A percentile compares a stretch with the other conserved stretches of the same genome.
Evolutionary conservation across 1,139 yeast species (phyloP).

Genomic region (Eremothecium coryli): DNA sequence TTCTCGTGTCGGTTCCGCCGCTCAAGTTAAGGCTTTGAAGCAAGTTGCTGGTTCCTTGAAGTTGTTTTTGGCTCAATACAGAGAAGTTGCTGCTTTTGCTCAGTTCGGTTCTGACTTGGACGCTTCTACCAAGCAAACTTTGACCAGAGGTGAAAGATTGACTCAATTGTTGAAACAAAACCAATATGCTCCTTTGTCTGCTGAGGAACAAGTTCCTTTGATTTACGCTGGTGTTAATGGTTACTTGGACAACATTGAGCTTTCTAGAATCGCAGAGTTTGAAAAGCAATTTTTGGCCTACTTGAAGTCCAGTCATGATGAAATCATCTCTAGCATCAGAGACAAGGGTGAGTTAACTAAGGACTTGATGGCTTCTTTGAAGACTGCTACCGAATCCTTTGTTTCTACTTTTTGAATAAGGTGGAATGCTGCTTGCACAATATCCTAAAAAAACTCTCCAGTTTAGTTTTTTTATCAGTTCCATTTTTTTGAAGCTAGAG

Average conservation of each 20-base stretch:
- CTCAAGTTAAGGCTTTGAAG: slow-evolving; percentile 99
- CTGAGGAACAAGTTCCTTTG: slow-evolving; percentile 98
- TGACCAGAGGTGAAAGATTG: slow-evolving; percentile 99
- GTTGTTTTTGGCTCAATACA: slow-evolving; percentile 99
- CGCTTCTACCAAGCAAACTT: slow-evolving; percentile 99
- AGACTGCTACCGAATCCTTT: slow-evolving; percentile 85
- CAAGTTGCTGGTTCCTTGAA: slow-evolving; percentile 99
- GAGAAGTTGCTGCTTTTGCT: slow-evolving; percentile 99
- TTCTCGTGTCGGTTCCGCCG: slow-evolving; percentile 99
- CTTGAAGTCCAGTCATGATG: slow-evolving; percentile 85
- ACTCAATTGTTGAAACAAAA: slow-evolving; percentile 97
- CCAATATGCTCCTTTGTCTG: slow-evolving; percentile 94
- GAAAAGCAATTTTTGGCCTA: slow-evolving; percentile 87
- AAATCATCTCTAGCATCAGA: slow-evolving; percentile 73
- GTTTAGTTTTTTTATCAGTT: slow-evolving; percentile 3
- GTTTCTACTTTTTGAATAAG: slow-evolving; percentile 63
- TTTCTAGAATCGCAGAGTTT: slow-evolving; percentile 81
- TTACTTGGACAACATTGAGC: slow-evolving; percentile 82
- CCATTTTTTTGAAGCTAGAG: neutral
- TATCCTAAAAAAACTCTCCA: neutral
- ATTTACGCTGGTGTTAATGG: slow-evolving; percentile 99
- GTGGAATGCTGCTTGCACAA: slow-evolving; percentile 4
- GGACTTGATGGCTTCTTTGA: slow-evolving; percentile 80
- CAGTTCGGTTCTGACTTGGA: slow-evolving; percentile 99
- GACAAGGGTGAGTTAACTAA: slow-evolving; percentile 85